phyloP scores from a whole-genome alignment of 1,139 yeast genomes.

The Wickerhamomyces sp. region DNA sequence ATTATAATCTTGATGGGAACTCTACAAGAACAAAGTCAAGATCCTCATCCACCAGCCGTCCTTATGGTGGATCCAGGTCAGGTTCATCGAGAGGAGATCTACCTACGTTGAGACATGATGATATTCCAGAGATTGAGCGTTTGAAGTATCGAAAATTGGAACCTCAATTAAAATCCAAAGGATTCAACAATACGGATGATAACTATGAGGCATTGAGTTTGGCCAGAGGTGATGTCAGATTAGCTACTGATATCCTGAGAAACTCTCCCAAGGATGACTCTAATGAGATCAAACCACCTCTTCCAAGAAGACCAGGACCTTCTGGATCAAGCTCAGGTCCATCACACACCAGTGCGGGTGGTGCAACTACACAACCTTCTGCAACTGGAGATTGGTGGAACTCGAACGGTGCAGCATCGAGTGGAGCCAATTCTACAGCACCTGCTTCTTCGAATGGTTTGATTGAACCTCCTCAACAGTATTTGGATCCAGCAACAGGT shows the following conservation, averaged over 20 bases:
- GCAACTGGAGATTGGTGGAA: conserved; percentile 30
- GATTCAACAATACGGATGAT: conserved; percentile 25
- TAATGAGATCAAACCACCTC: conserved; percentile 17
- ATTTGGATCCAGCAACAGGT: conserved; percentile 59
- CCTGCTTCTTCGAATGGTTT: conserved; percentile 19
- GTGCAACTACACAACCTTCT: conserved; percentile 31
- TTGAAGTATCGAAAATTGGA: conserved; percentile 25
- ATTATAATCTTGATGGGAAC: conserved; percentile 14
- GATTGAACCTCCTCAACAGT: conserved; percentile 39
- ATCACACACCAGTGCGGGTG: too few species aligned
- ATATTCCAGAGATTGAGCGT: conserved; percentile 25
- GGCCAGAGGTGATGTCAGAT: conserved; percentile 26
- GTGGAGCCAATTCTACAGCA: conserved; percentile 1
- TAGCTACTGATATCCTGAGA: conserved; percentile 25
- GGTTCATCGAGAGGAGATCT: conserved; percentile 5
- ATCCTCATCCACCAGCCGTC: conserved; percentile 4
- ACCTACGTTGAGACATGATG: conserved; percentile 25
- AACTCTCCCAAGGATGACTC: conserved; percentile 7
- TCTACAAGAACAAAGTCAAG: conserved; percentile 7
- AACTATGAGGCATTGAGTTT: conserved; percentile 29
- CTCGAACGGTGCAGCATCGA: conserved; percentile 18
- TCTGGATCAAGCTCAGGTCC: conserved; percentile 13
- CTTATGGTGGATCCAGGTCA: conserved; percentile 6
- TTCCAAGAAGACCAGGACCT: conserved; percentile 25
- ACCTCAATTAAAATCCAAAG: conserved; percentile 22